Base-by-base conservation (phyloP, 257 asterid species). In the Plantago elongata region DNA sequence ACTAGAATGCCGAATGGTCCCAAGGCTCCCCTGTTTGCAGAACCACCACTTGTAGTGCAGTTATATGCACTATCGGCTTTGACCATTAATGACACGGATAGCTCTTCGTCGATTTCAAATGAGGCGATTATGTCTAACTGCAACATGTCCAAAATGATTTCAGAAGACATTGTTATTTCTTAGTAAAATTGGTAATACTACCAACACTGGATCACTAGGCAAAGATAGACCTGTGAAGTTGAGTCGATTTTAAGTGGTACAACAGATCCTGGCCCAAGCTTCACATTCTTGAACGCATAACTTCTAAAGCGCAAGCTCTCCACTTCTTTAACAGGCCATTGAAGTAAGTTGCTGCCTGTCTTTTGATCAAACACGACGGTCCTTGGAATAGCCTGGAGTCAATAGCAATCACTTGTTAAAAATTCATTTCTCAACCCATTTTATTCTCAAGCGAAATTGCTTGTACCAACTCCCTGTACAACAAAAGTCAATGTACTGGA, bases 1-100 rank as follows among this genome's bases (percentile, higher is more conserved):
- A 87, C 92, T 0, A 84, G 30, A n/a, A 90, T 63, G 5, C 97
- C 97, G 45, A 90, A 90, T 0, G 97, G 97, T 40, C 97, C 97
- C 40, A 87, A 79, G 0, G 46, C 40, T 44, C 97, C 97, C 54
- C 97, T 69, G 9, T 62, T 75, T 13, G 74, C 85, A 57, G 85
- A 77, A 11, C 97, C 97, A n/a, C 90, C 93, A 65, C 93, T 75
- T 3, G 73, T 76, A 9, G 79, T 58, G 78, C 97, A 84, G 57
- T 74, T 68, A 69, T 76, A 90, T 15, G 64, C 70, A 5, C 7
- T 56, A 6, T 73, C 73, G 9, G 59, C 74, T 44, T 69, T 89
- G 1, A 12, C 68, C 3, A 56, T 55, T 16, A n/a, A n/a, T n/a
- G 75, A 65, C 60, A 69, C 79, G 3, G 76, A 46, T 1, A 70